Evolutionary conservation across 2,329 filamentous ascomycete genomes (phyloP), one percentile per base, ranked within the genome.

Genomic region (Colletotrichum scovillei): DNA sequence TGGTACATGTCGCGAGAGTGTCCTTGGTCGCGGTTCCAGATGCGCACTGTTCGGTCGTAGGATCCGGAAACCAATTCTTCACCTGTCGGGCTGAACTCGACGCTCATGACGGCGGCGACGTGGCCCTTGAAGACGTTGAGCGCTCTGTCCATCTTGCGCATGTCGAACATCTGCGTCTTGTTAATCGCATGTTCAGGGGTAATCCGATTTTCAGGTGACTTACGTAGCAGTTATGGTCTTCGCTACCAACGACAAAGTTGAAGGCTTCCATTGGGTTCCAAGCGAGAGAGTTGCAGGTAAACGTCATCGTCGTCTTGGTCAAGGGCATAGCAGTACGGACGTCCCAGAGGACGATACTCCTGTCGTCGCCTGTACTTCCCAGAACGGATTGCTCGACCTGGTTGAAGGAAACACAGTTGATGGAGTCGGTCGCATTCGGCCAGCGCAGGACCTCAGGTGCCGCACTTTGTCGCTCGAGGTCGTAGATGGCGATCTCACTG

Each of bases 201-300:
- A 32, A 2, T 12, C 16, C n/a, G 30, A 30, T 12, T 24, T 14
- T 19, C 11, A n/a, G 42, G n/a, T 7, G 6, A 74, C 74, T 38
- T 74, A 81, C 75, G 76, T 87, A 87, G 76, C 93, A 89, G 82
- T 97, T 97, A 85, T 98, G 96, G 80, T 98, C 97, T 86, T 99
- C 97, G 77, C 94, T 97, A 14, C 94, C 97, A 35, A 95, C 92
- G 19, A 95, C 96, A 79, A 98, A 92, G 84, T 98, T 98, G 87
- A 97, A 97, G 8, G 95, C 94, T 82, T 98, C 95, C 92, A 98
- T 97, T 0, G 97, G 97, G 77, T 98, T 98, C 95, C 96, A 99
- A 56, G 93, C 89, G 65, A 98, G 88, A 62, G 92, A 90, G 84
- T 98, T 98, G 72, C 91, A 93, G 49, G 95, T 91, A 77, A 99